phyloP scores from a whole-genome alignment of 2,329 filamentous ascomycete genomes.

The Furcasterigmium furcatum region DNA sequence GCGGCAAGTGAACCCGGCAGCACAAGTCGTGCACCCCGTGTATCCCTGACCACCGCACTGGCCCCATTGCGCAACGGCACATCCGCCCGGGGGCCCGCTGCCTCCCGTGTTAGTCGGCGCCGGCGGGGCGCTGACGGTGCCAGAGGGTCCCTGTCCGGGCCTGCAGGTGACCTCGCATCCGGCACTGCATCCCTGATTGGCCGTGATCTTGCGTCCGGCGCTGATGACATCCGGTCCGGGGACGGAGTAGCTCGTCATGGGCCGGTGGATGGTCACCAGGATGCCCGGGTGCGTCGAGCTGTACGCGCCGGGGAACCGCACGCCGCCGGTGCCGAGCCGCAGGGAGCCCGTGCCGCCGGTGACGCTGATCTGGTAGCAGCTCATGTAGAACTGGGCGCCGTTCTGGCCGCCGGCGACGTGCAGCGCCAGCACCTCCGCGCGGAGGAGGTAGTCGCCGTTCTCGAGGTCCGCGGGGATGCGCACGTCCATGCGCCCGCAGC shows the following conservation, averaged over 20 bases:
- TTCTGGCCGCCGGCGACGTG: constrained; percentile 33
- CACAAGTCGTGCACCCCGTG: constrained; percentile 36
- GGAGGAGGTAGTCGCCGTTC: constrained; percentile 38
- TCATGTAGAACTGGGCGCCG: constrained; percentile 35
- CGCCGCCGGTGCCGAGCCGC: constrained; percentile 19
- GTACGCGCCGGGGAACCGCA: constrained; percentile 41
- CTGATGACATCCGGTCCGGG: constrained; percentile 39
- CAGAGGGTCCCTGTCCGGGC: constrained; percentile 23
- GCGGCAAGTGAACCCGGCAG: constrained; percentile 27
- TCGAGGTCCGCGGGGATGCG: constrained; percentile 25
- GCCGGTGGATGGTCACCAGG: constrained; percentile 42
- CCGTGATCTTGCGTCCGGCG: constrained; percentile 33
- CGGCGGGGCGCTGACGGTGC: constrained; percentile 17
- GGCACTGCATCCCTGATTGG: constrained; percentile 31
- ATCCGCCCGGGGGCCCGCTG: constrained; percentile 15
- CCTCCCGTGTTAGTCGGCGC: not conserved
- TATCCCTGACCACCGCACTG: constrained; percentile 38
- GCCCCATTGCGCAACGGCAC: constrained; percentile 27
- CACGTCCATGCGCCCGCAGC: constrained; percentile 39
- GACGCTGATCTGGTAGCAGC: constrained; percentile 31
- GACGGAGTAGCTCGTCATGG: constrained; percentile 33
- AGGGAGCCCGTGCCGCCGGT: constrained; percentile 17
- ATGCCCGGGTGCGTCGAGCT: constrained; percentile 40
- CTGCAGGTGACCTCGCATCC: constrained; percentile 36
- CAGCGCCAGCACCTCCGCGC: constrained; percentile 45